Conservation (phyloP, 495 filamentous ascomycete genomes). For the Xylaria bambusicola region DNA sequence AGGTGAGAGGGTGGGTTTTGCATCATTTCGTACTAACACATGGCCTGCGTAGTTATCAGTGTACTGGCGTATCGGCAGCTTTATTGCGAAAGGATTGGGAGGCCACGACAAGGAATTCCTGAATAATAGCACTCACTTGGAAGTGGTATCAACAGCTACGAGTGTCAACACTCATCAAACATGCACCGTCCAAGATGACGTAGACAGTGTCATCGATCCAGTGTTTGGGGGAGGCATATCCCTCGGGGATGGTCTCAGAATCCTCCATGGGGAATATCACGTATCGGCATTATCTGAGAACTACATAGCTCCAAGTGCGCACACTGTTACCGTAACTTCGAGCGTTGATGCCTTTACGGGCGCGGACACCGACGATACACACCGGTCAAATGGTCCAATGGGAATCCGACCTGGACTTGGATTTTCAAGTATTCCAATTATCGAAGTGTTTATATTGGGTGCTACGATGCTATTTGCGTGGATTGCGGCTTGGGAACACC, state of each 20-base stretch:
- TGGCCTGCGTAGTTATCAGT: background rate
- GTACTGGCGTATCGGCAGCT: background rate
- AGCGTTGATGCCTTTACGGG: background rate
- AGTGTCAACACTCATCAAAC: background rate
- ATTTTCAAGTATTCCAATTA: background rate
- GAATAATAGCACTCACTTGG: no score
- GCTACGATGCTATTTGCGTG: background rate
- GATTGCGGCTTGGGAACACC: background rate
- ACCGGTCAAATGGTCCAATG: background rate
- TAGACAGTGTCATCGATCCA: no score
- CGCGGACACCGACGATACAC: background rate
- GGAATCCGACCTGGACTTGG: background rate
- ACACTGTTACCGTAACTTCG: background rate
- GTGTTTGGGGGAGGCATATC: no score
- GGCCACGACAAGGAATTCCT: background rate
- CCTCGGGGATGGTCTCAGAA: no score
- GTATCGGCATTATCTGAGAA: background rate
- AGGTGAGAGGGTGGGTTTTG: background rate
- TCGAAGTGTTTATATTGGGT: background rate
- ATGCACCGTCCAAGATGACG: no score
- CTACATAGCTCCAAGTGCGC: background rate
- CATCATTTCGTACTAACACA: background rate
- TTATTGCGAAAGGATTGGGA: background rate
- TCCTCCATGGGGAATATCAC: no score
- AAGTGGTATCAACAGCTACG: background rate